Evolutionary conservation across 129 eudicot species (phyloP).

Genomic region (Tagetes patula): DNA sequence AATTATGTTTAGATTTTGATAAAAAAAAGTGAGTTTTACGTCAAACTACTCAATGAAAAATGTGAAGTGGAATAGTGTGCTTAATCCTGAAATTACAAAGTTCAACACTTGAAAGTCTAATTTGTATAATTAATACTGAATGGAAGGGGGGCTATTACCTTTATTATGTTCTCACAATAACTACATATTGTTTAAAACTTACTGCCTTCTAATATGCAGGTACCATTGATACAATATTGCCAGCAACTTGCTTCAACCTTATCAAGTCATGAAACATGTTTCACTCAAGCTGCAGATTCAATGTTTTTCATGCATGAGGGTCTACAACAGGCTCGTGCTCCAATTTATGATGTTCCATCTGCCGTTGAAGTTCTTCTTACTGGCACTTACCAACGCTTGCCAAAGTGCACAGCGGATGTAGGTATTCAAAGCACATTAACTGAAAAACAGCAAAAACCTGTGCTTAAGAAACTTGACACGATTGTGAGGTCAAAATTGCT

Average conservation of each 20-base stretch:
- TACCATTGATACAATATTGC: slow-evolving; percentile 87
- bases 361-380: slow-evolving; percentile 90
- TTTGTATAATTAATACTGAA: neutral
- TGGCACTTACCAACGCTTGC: slow-evolving; percentile 84
- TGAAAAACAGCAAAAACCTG: slow-evolving; percentile 79
- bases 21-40: neutral
- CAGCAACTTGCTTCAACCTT: slow-evolving; percentile 93
- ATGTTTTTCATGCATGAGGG: slow-evolving; percentile 98
- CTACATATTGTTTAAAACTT: slow-evolving; percentile 1
- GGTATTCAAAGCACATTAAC: slow-evolving; percentile 75
- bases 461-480: slow-evolving; percentile 71
- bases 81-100: neutral
- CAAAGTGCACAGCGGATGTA: slow-evolving; percentile 89
- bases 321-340: slow-evolving; percentile 99
- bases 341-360: slow-evolving; percentile 98
- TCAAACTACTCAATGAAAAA: slow-evolving; percentile 1
- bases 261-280: slow-evolving; percentile 95
- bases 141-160: neutral
- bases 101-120: slow-evolving; percentile 14
- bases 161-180: slow-evolving; percentile 5
- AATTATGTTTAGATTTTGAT: slow-evolving; percentile 11
- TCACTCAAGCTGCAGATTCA: slow-evolving; percentile 97
- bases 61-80: neutral
- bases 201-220: slow-evolving; percentile 56
- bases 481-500: slow-evolving; percentile 86